These are phyloP conservation scores for Drechslerella coelobrocha DNA, from an alignment of 2,329 filamentous ascomycete genomes.

Conservation along the genomic window DNA sequence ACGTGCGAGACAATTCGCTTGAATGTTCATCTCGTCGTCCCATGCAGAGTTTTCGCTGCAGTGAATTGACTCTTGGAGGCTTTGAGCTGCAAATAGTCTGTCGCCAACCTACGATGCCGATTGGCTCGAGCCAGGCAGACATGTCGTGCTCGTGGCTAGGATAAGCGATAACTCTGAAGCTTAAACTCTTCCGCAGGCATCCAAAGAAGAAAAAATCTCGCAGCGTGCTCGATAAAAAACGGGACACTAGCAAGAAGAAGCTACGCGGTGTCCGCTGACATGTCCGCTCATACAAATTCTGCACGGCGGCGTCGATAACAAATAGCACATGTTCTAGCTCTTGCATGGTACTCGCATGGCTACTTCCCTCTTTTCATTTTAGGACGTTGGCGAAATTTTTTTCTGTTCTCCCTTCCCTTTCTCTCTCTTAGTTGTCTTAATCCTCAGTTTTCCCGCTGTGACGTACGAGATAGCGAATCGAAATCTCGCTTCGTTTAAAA, in stretches of 20 bases:
- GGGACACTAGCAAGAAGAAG: no score
- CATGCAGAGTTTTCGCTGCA: no score
- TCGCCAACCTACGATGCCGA: constrained; percentile 35
- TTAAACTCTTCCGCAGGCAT: neutral
- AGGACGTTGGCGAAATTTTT: neutral
- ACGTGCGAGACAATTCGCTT: no score
- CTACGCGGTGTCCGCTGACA: neutral
- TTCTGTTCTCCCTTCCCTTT: neutral
- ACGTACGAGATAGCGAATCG: neutral
- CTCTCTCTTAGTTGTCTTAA: neutral
- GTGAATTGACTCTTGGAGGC: no score
- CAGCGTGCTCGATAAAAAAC: neutral
- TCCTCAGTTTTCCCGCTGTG: neutral
- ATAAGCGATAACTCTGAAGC: neutral
- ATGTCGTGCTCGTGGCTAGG: neutral
- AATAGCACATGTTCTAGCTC: neutral
- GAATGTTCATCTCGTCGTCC: no score
- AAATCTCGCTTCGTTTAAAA: neutral
- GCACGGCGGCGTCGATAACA: neutral
- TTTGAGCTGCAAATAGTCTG: constrained; percentile 41
- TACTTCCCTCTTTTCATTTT: neutral
- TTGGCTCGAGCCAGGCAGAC: constrained; percentile 22
- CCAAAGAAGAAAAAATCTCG: neutral
- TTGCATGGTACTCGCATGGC: neutral
- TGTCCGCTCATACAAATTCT: neutral